A percentile compares a stretch with the other conserved stretches of the same genome.
Conservation (phyloP, 2,329 filamentous ascomycete species). For the Arthrobotrys iridis region DNA sequence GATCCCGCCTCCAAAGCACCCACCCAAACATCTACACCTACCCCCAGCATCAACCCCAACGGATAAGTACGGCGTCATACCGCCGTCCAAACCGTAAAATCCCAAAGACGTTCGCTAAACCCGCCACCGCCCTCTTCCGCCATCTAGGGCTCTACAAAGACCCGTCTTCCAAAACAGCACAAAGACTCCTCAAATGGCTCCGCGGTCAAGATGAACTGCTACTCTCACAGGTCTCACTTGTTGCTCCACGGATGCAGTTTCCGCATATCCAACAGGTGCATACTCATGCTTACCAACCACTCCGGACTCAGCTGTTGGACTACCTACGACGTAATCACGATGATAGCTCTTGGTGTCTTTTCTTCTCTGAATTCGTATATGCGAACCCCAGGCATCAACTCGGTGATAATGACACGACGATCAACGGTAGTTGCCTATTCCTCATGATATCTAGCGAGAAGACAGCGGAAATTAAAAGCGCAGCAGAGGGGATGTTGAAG, state of each 20-base stretch:
- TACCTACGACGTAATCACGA: not conserved
- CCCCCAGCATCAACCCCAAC: not conserved
- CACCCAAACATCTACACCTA: not conserved
- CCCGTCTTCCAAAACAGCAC: not conserved
- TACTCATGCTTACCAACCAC: not conserved
- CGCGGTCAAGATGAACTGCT: slow-evolving; percentile 3
- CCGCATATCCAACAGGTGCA: slow-evolving; percentile 15
- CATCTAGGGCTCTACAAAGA: slow-evolving; percentile 25
- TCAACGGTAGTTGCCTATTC: slow-evolving; percentile 28
- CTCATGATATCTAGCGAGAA: slow-evolving; percentile 14
- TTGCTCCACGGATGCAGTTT: slow-evolving; percentile 15
- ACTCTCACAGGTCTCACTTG: slow-evolving; percentile 19
- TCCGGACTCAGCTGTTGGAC: not conserved
- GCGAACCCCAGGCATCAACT: not conserved
- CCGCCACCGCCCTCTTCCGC: slow-evolving; percentile 10
- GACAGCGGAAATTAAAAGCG: not conserved
- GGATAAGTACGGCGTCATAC: not conserved
- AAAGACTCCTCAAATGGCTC: slow-evolving; percentile 3
- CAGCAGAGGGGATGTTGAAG: slow-evolving; percentile 6
- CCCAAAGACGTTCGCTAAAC: not conserved
- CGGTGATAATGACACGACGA: not conserved
- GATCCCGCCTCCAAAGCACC: not conserved
- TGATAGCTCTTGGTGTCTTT: slow-evolving; percentile 16
- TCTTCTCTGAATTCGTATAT: slow-evolving; percentile 43
- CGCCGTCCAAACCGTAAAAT: not conserved